phyloP scores from a whole-genome alignment of 352 stramenopile genomes.

The Pythium brachiatum region DNA sequence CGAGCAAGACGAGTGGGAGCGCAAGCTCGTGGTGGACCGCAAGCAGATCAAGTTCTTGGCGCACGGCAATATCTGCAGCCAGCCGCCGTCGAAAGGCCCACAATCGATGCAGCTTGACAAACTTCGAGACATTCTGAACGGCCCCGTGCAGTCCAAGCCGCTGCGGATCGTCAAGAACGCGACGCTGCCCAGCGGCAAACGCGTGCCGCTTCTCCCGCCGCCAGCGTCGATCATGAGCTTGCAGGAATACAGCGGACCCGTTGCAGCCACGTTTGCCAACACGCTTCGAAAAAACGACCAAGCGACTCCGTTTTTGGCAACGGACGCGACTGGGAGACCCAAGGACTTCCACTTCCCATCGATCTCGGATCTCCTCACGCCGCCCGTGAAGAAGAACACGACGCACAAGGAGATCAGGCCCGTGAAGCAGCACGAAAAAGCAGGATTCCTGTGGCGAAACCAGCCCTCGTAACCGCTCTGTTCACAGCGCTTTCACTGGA shows the following conservation, averaged over 20 bases:
- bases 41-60: conserved; percentile 85
- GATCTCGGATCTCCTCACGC: conserved; percentile 48
- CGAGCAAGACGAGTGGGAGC: conserved; percentile 70
- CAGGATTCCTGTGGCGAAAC: conserved; percentile 45
- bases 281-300: conserved; percentile 38
- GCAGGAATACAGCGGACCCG: conserved; percentile 52
- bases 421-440: conserved; percentile 36
- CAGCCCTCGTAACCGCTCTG: neutral
- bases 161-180: conserved; percentile 80
- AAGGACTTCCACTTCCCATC: conserved; percentile 68
- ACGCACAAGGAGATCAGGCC: conserved; percentile 46
- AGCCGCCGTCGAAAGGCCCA: conserved; percentile 26
- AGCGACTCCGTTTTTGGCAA: conserved; percentile 35
- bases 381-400: conserved; percentile 56
- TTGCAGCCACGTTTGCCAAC: conserved; percentile 48
- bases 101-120: conserved; percentile 76
- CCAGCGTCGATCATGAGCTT: conserved; percentile 74
- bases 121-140: conserved; percentile 65
- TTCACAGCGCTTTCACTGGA: neutral
- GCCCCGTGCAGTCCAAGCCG: conserved; percentile 48
- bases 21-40: conserved; percentile 86
- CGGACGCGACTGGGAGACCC: conserved; percentile 29
- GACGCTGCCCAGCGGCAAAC: conserved; percentile 71
- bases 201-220: conserved; percentile 47
- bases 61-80: conserved; percentile 78